phyloP scores from a whole-genome alignment of 306 rosid species.

The Corylus heterophylla region DNA sequence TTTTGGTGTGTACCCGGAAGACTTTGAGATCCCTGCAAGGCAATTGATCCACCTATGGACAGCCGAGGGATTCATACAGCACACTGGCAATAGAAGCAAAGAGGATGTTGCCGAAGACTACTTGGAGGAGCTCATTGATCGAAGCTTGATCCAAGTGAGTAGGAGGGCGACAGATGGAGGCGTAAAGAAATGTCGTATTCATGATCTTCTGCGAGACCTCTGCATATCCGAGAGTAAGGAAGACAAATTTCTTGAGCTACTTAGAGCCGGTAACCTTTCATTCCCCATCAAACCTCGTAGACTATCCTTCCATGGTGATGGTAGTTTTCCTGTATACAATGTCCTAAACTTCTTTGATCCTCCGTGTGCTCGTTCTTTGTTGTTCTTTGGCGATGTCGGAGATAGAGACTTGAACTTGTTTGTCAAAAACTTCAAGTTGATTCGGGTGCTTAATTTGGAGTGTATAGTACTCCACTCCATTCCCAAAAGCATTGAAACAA shows the following conservation, averaged over 20 bases:
- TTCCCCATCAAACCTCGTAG: background rate
- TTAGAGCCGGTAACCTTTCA: background rate
- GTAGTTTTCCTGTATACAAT: no score
- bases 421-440: background rate
- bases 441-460: background rate
- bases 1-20: no score
- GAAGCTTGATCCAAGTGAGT: background rate
- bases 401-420: background rate
- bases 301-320: background rate
- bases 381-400: background rate
- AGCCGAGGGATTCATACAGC: background rate
- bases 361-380: background rate
- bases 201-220: background rate
- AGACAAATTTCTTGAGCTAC: background rate
- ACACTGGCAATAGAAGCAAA: no score
- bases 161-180: background rate
- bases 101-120: no score
- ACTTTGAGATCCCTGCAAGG: background rate
- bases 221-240: background rate
- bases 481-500: background rate
- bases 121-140: background rate
- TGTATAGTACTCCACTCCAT: background rate
- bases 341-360: background rate
- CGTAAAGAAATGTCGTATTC: background rate
- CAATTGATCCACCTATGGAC: background rate